phyloP scores from a whole-genome alignment of 352 stramenopile species.

The Thalassiosira pacifica region DNA sequence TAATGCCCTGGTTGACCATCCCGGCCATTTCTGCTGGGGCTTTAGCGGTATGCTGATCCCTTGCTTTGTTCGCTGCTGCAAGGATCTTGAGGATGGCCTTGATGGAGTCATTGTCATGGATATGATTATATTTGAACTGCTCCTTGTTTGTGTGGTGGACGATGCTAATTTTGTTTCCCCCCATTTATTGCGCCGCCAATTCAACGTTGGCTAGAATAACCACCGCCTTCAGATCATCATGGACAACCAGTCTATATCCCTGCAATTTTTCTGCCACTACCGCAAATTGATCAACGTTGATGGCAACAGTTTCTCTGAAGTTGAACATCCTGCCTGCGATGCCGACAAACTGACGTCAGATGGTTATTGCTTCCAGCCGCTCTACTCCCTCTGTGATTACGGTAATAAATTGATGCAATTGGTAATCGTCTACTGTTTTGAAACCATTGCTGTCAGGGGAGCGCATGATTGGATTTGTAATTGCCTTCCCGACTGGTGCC shows the following conservation, averaged over 20 bases:
- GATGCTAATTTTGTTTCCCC: not conserved
- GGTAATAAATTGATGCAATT: slow-evolving; percentile 15
- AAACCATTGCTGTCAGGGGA: not conserved
- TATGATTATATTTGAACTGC: slow-evolving; percentile 11
- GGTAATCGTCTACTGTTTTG: slow-evolving; percentile 19
- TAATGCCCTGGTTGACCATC: no score
- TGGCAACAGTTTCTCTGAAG: not conserved
- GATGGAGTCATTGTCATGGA: slow-evolving; percentile 30
- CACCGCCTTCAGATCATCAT: not conserved
- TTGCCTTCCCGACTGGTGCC: not conserved
- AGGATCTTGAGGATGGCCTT: slow-evolving; percentile 10
- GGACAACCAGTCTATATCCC: not conserved
- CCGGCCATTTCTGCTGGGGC: no score
- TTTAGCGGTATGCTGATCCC: no score
- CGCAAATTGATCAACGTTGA: not conserved
- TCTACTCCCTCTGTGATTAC: not conserved
- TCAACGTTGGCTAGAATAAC: not conserved
- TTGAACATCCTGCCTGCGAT: not conserved
- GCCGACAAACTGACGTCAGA: not conserved
- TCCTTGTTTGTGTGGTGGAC: not conserved
- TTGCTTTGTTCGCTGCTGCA: slow-evolving; percentile 23
- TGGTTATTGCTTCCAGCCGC: not conserved
- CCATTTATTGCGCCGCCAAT: not conserved
- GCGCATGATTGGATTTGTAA: slow-evolving; percentile 12
- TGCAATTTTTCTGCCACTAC: not conserved